These are phyloP conservation scores for Xylariaceae sp. DNA, from an alignment of 2,329 filamentous ascomycete species.

Conservation along the genomic window DNA sequence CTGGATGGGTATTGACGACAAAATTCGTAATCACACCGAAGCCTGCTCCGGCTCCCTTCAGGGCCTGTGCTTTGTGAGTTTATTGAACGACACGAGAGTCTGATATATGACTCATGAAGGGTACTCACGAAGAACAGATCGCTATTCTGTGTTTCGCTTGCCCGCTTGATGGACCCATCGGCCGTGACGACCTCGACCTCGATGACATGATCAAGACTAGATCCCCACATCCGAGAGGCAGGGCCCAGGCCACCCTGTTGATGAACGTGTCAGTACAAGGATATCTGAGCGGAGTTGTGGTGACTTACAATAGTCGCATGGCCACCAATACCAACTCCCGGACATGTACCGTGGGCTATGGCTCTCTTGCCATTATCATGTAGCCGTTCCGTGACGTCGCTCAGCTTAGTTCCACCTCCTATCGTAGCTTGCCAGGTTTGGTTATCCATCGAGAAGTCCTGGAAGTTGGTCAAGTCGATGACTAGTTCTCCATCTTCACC, in stretches of 20 bases:
- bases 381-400: constrained; percentile 47
- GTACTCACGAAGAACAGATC: constrained; percentile 51
- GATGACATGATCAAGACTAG: constrained; percentile 51
- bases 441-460: constrained; percentile 50
- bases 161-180: constrained; percentile 47
- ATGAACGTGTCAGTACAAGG: constrained; percentile 11
- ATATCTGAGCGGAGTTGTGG: not conserved
- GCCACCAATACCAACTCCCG: constrained; percentile 55
- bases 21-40: constrained; percentile 58
- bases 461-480: constrained; percentile 52
- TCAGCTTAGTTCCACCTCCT: constrained; percentile 50
- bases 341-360: constrained; percentile 57
- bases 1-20: constrained; percentile 51
- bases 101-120: no score
- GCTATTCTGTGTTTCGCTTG: constrained; percentile 43
- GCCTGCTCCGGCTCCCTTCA: constrained; percentile 53
- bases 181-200: constrained; percentile 55
- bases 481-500: constrained; percentile 48
- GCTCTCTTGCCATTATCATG: constrained; percentile 51
- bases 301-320: constrained; percentile 51
- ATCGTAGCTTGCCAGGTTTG: constrained; percentile 51
- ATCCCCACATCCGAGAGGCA: constrained; percentile 58
- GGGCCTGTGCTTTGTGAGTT: constrained; percentile 31
- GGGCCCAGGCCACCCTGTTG: constrained; percentile 53
- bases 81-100: not conserved